Evolutionary conservation across 1,139 yeast species (phyloP).

Genomic region (Eremothecium sinecaudum): DNA sequence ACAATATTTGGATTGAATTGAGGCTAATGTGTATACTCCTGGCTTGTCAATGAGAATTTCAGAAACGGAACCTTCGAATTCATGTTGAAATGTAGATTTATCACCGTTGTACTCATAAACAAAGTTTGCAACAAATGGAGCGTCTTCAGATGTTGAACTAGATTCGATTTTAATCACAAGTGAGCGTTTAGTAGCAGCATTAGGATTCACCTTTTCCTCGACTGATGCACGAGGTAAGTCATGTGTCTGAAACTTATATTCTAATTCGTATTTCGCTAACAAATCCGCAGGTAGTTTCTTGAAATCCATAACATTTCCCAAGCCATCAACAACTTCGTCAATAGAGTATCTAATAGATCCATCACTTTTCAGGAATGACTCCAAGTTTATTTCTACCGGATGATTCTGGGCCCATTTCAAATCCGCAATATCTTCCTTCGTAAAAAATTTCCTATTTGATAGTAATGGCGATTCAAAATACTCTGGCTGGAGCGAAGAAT

Average conservation of each 20-base stretch:
- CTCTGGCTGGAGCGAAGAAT: conserved; percentile 43
- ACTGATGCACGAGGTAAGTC: conserved; percentile 47
- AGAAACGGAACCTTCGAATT: conserved; percentile 26
- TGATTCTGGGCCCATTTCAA: conserved; percentile 46
- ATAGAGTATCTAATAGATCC: conserved; percentile 62
- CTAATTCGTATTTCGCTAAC: conserved; percentile 35
- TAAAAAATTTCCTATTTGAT: conserved; percentile 21
- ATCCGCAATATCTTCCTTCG: conserved; percentile 32
- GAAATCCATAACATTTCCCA: conserved; percentile 61
- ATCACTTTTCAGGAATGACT: conserved; percentile 38
- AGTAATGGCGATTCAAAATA: conserved; percentile 33
- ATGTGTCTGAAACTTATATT: conserved; percentile 53
- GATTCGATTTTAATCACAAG: conserved; percentile 33
- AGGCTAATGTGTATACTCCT: conserved; percentile 51
- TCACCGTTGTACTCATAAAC: conserved; percentile 32
- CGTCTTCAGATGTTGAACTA: conserved; percentile 22
- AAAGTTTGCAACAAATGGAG: conserved; percentile 42
- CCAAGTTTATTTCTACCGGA: conserved; percentile 42
- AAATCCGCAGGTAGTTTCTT: conserved; percentile 18
- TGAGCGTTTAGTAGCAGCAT: conserved; percentile 37
- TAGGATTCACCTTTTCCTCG: conserved; percentile 31
- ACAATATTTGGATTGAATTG: conserved; percentile 54
- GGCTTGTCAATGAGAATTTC: conserved; percentile 41
- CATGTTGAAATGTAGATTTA: conserved; percentile 31
- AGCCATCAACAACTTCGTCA: conserved; percentile 58